Evolutionary conservation across 2,329 filamentous ascomycete genomes (phyloP).

Genomic region (Periconia macrospinosa): DNA sequence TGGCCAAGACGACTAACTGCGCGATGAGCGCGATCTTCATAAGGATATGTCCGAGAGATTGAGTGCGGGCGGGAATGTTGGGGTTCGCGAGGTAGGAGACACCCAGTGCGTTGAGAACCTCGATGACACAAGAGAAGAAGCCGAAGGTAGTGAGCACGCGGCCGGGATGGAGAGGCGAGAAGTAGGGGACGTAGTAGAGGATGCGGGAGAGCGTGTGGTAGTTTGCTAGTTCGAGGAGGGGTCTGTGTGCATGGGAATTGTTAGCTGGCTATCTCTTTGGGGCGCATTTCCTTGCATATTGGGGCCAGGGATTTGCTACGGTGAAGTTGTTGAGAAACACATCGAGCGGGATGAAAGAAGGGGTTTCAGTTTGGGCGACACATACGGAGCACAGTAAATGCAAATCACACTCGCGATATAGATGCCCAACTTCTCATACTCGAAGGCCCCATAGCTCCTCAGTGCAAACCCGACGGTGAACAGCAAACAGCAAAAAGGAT

Average conservation of each 20-base stretch:
- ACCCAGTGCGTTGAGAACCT: conserved; percentile 54
- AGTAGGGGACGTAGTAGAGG: conserved; percentile 60
- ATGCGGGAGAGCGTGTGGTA: conserved; percentile 61
- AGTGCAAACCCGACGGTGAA: conserved; percentile 59
- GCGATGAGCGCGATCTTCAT: conserved; percentile 54
- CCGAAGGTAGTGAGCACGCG: conserved; percentile 61
- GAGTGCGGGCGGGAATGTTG: conserved; percentile 29
- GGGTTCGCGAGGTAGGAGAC: conserved; percentile 47
- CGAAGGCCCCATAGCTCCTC: conserved; percentile 54
- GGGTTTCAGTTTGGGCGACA: not conserved
- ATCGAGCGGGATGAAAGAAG: too few species aligned
- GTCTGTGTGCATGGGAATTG: conserved; percentile 7
- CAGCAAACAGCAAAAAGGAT: conserved; percentile 55
- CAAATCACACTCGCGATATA: conserved; percentile 42
- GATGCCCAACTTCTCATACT: conserved; percentile 48
- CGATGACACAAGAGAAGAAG: conserved; percentile 52
- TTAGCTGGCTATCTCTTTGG: not conserved
- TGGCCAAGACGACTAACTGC: conserved; percentile 51
- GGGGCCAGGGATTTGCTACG: too few species aligned
- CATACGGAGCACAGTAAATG: conserved; percentile 38
- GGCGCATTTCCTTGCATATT: too few species aligned
- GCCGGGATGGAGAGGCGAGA: conserved; percentile 58
- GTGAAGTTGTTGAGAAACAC: too few species aligned
- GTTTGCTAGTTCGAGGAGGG: conserved; percentile 49
- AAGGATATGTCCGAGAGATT: conserved; percentile 46